A percentile compares a stretch with the other conserved stretches of the same genome.
phyloP scores from a whole-genome alignment of 2,329 filamentous ascomycete genomes.

The Chrysoporthe cubensis region DNA sequence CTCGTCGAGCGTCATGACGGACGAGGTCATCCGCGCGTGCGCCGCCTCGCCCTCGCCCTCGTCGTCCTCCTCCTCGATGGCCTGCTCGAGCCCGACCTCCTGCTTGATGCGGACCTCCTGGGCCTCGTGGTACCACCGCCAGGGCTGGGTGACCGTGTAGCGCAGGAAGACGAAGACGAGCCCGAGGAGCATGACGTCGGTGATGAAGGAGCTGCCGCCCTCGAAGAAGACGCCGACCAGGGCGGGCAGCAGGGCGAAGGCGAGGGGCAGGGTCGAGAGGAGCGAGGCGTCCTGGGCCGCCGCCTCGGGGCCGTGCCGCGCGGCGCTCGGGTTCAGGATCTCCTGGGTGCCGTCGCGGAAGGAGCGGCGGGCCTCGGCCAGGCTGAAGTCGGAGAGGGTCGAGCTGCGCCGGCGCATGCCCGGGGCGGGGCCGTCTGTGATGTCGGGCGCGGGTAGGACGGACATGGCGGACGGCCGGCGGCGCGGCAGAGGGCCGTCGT shows the following conservation, averaged over 20 bases:
- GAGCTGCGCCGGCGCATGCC: constrained; percentile 69
- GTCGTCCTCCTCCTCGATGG: constrained; percentile 50
- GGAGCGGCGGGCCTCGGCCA: constrained; percentile 68
- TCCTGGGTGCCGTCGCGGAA: constrained; percentile 69
- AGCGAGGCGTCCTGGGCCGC: constrained; percentile 59
- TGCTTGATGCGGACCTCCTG: constrained; percentile 63
- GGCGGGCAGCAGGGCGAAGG: constrained; percentile 82
- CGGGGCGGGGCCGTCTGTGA: constrained; percentile 34
- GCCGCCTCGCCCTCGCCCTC: constrained; percentile 26
- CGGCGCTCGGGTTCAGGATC: constrained; percentile 59
- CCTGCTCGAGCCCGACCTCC: constrained; percentile 45
- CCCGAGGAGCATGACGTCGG: constrained; percentile 79
- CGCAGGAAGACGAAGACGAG: constrained; percentile 86
- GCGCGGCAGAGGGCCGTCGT: constrained; percentile 38
- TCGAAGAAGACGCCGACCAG: constrained; percentile 83
- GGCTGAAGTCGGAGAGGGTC: constrained; percentile 75
- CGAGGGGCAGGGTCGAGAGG: constrained; percentile 81
- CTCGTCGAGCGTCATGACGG: constrained; percentile 42
- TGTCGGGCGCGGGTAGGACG: constrained; percentile 33
- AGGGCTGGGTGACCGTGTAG: constrained; percentile 89
- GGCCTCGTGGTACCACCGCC: constrained; percentile 79
- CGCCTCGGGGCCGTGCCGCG: constrained; percentile 39
- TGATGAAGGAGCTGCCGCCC: constrained; percentile 81
- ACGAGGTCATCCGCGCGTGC: constrained; percentile 33
- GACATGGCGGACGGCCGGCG: constrained; percentile 30